Conservation (phyloP, 495 filamentous ascomycete genomes). For the Xylaria telfairii region DNA sequence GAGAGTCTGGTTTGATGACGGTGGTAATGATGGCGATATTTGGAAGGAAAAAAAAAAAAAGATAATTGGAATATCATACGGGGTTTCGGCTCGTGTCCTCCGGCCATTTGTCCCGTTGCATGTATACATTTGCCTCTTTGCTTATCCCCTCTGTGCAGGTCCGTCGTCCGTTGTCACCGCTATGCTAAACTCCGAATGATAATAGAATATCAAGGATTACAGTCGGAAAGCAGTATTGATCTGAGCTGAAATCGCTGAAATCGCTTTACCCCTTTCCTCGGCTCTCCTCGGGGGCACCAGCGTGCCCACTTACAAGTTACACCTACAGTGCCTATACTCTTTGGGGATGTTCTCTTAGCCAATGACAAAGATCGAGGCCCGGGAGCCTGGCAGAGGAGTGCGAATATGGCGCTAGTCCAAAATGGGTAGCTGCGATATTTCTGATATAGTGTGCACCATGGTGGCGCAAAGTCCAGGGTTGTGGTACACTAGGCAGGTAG, state of each 20-base stretch:
- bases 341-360: background rate
- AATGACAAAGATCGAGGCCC: slow-evolving; percentile 13
- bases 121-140: background rate
- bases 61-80: background rate
- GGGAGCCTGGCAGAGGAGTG: slow-evolving; percentile 17
- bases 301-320: slow-evolving; percentile 9
- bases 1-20: slow-evolving; percentile 13
- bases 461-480: slow-evolving; percentile 7
- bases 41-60: background rate
- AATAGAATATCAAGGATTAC: background rate
- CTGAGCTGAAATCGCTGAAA: slow-evolving; percentile 28
- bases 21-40: slow-evolving; percentile 20
- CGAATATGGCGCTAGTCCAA: background rate
- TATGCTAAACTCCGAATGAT: background rate
- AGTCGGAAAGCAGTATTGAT: background rate
- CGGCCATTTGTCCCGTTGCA: background rate
- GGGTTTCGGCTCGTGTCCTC: slow-evolving; percentile 1
- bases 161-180: background rate
- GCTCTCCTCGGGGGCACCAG: slow-evolving; percentile 10
- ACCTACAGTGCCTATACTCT: slow-evolving; percentile 8
- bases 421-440: background rate
- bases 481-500: slow-evolving; percentile 6
- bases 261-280: slow-evolving; percentile 18
- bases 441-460: no score
- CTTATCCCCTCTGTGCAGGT: background rate